Percentiles rank a stretch among this genome's conserved stretches.
phyloP scores from a whole-genome alignment of 2,329 filamentous ascomycete species.

The Myriosclerotinia curreyana region DNA sequence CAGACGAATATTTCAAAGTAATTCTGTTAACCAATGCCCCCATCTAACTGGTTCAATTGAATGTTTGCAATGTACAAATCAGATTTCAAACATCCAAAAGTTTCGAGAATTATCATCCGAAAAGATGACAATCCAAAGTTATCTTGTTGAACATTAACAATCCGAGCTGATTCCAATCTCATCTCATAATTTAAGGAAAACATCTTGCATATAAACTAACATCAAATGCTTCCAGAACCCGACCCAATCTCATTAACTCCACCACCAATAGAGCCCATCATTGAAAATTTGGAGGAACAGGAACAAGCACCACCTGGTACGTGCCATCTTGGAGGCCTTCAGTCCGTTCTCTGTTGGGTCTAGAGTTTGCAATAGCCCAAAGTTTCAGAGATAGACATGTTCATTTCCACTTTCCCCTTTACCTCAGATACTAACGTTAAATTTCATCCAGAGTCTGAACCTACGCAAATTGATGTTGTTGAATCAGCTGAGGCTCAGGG shows the following conservation, averaged over 20 bases:
- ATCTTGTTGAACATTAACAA: not conserved
- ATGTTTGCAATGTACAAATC: not conserved
- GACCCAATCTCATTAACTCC: not conserved
- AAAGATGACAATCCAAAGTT: conserved; percentile 1
- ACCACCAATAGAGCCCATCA: not conserved
- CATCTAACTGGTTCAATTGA: not conserved
- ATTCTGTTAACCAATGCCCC: not conserved
- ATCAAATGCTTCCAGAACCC: not conserved
- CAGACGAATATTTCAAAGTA: not conserved
- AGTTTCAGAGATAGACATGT: conserved; percentile 5
- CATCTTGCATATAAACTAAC: not conserved
- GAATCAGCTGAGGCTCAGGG: not conserved
- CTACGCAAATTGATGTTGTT: not conserved
- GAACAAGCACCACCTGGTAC: conserved; percentile 8
- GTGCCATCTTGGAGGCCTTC: conserved; percentile 11
- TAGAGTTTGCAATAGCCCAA: conserved; percentile 4
- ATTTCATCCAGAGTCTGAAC: not conserved
- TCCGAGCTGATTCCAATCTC: not conserved
- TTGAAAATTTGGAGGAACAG: conserved; percentile 4
- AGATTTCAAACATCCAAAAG: not conserved
- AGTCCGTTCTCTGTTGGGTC: conserved; percentile 5
- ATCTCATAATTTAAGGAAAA: not conserved
- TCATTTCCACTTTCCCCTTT: not conserved
- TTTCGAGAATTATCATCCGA: not conserved
- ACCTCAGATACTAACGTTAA: conserved; percentile 5